Conservation (phyloP, 306 rosid genomes). For the Argentina anserina region DNA sequence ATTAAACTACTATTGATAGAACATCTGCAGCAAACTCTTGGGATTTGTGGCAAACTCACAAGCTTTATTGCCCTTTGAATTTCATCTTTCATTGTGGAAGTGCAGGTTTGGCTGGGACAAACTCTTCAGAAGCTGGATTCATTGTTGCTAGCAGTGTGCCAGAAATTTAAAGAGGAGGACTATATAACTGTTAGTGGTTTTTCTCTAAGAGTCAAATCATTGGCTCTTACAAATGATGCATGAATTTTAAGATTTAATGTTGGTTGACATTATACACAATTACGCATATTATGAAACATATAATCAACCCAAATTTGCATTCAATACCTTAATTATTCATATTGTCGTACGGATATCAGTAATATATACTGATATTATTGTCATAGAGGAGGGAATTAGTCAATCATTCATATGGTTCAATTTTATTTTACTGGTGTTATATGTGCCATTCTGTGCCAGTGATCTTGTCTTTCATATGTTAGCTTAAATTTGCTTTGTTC, state of each 20-base stretch:
- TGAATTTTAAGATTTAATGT: conserved; percentile 13
- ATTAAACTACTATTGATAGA: conserved; percentile 25
- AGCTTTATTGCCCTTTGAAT: not conserved
- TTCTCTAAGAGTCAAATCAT: conserved; percentile 16
- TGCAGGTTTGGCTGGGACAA: conserved; percentile 90
- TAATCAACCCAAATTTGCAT: not conserved
- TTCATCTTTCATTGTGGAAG: conserved; percentile 5
- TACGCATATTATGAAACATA: not conserved
- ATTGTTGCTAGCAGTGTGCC: conserved; percentile 89
- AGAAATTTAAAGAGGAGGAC: conserved; percentile 82
- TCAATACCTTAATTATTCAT: not conserved
- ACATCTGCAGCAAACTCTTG: not conserved
- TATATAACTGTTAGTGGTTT: conserved; percentile 72
- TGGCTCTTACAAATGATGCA: conserved; percentile 18
- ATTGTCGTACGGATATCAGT: not conserved
- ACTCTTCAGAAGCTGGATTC: conserved; percentile 93
- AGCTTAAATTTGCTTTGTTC: not conserved
- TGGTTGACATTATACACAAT: not conserved
- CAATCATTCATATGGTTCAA: too few relatives aligned
- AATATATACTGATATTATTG: not conserved
- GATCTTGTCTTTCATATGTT: not conserved
- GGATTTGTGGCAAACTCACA: not conserved
- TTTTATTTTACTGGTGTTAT: too few relatives aligned
- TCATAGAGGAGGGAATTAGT: not conserved
- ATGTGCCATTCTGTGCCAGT: not conserved